phyloP scores from a whole-genome alignment of 768 basidiomycete species.

The Agaricus sinodeliciosus region DNA sequence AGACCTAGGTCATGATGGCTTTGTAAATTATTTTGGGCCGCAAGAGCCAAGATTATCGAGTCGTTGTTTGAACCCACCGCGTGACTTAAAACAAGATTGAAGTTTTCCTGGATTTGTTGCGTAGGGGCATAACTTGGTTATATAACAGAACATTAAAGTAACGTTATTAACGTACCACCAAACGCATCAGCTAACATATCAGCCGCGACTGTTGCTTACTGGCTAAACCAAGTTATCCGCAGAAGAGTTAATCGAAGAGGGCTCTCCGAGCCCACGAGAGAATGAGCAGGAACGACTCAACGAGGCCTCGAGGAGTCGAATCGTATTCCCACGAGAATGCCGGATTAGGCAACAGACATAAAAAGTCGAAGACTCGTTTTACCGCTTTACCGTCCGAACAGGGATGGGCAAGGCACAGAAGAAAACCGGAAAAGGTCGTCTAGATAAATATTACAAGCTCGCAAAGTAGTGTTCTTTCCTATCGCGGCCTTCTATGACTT shows the following conservation, averaged over 20 bases:
- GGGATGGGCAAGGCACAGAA: slow-evolving; percentile 78
- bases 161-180: slow-evolving; percentile 32
- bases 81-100: too few relatives aligned
- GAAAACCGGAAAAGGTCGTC: slow-evolving; percentile 93
- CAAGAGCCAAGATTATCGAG: too few relatives aligned
- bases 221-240: too few relatives aligned
- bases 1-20: too few relatives aligned
- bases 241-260: too few relatives aligned
- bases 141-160: background rate
- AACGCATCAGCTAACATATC: slow-evolving; percentile 64
- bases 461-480: slow-evolving; percentile 53
- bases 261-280: too few relatives aligned
- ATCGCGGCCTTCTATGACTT: slow-evolving; percentile 3
- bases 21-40: too few relatives aligned
- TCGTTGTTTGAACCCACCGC: too few relatives aligned
- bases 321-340: slow-evolving; percentile 9
- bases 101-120: slow-evolving; percentile 28
- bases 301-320: slow-evolving; percentile 7
- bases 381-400: background rate
- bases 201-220: too few relatives aligned
- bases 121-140: slow-evolving; percentile 46
- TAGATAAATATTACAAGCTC: slow-evolving; percentile 97
- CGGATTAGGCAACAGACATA: background rate
- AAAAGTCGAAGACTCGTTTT: too few relatives aligned
- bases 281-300: too few relatives aligned